Evolutionary conservation across 768 basidiomycete genomes (phyloP), one percentile per base, ranked within the genome.

Genomic region (Nevesoporus exiguus): DNA sequence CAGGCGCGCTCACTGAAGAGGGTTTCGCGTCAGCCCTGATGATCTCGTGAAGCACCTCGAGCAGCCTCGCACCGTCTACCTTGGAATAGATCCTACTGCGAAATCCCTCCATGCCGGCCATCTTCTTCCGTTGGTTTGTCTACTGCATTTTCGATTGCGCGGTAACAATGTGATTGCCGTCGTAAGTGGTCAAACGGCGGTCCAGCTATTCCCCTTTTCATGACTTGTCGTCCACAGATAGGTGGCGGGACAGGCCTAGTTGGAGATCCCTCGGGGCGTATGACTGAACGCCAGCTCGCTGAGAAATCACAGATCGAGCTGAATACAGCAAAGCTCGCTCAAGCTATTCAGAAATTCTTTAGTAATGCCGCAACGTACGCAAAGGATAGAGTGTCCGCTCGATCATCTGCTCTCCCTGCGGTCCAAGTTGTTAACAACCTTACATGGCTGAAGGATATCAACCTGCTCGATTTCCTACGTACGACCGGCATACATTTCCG

Each of bases 201-300:
- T 45, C 13, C 21, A 27, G 29, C 29, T 42, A 31, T 36, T 60
- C 34, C 40, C 40, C 36, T 29, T 49, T 45, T 5, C 43, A 27
- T 50, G 46, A 58, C 51, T 46, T 7, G 24, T 46, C 36, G n/a
- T 13, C 11, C 31, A 30, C 65, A 98, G 96, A 89, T 98, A 67
- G 96, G 97, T 30, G 94, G 93, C 1, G 95, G 93, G 9, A 98
- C 96, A 0, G 97, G 93, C 9, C 84, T 88, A n/a, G 86, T 99
- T 42, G 97, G 97, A 7, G 97, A 99, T 66, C 97, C 97, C 8
- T 96, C 95, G 5, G 96, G 97, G 2, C 80, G 95, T 33, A 78
- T 80, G 5, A 82, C 82, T 0, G 96, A 97, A 71, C 84, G 97
- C 21, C 80, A 84, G 50, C 77, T 83, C 4, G 81, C 93, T 5